Percentiles rank a stretch among this genome's conserved stretches.
Evolutionary conservation across 352 stramenopile species (phyloP).

Genomic region (Pythium insidiosum): DNA sequence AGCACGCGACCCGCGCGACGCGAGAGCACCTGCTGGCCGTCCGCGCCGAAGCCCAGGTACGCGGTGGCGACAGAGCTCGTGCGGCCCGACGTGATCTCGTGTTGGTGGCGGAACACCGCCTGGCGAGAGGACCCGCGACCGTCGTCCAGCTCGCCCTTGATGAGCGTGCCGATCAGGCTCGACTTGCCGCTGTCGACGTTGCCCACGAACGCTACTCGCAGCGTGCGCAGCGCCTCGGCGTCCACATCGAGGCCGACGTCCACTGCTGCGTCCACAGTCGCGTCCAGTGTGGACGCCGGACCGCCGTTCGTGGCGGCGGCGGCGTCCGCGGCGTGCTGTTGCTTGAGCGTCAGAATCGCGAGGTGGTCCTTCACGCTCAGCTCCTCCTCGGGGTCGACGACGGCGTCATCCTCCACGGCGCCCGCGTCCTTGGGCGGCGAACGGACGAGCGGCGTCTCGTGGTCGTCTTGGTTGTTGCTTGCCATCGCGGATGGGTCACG

Average conservation of each 20-base stretch:
- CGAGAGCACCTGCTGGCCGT: slow-evolving; percentile 70
- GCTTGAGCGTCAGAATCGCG: slow-evolving; percentile 18
- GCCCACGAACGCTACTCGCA: slow-evolving; percentile 86
- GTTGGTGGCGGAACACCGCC: slow-evolving; percentile 84
- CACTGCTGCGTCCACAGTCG: too few relatives aligned
- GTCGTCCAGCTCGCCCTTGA: slow-evolving; percentile 94
- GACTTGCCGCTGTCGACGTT: slow-evolving; percentile 93
- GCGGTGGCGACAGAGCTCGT: slow-evolving; percentile 79
- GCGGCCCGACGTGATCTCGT: slow-evolving; percentile 74
- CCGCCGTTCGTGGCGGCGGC: background rate
- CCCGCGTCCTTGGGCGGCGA: slow-evolving; percentile 5
- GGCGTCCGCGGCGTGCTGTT: slow-evolving; percentile 7
- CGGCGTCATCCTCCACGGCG: slow-evolving; percentile 10
- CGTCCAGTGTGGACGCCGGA: too few relatives aligned
- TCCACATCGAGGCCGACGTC: too few relatives aligned
- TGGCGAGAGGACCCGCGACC: slow-evolving; percentile 84
- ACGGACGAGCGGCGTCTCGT: too few relatives aligned
- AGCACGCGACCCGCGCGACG: slow-evolving; percentile 66
- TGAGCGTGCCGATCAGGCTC: slow-evolving; percentile 91
- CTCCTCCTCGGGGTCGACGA: slow-evolving; percentile 1
- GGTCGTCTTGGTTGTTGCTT: background rate
- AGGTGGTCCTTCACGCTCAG: slow-evolving; percentile 18
- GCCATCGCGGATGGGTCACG: background rate
- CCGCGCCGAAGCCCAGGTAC: slow-evolving; percentile 75
- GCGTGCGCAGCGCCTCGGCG: slow-evolving; percentile 46